Evolutionary conservation across 805 yeast species (phyloP).

Genomic region (Wickerhamiella siamensis): DNA sequence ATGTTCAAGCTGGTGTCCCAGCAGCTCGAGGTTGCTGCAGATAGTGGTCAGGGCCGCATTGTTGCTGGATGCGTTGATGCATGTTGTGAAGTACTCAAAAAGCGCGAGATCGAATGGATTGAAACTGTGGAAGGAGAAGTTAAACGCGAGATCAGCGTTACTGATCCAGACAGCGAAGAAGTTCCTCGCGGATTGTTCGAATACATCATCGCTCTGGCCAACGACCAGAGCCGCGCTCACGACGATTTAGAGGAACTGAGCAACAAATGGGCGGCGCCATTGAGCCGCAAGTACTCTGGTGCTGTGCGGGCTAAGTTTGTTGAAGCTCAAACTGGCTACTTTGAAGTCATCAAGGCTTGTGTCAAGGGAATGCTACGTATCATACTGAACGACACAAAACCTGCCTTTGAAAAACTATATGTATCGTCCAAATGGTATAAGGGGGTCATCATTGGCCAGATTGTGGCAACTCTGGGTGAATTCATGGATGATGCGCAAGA

Average conservation of each 20-base stretch:
- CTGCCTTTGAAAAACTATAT: slow-evolving; percentile 47
- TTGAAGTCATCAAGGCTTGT: slow-evolving; percentile 54
- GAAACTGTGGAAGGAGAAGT: slow-evolving; percentile 33
- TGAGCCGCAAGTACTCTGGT: slow-evolving; percentile 46
- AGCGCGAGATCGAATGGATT: slow-evolving; percentile 53
- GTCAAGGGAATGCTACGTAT: slow-evolving; percentile 42
- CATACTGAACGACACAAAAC: slow-evolving; percentile 56
- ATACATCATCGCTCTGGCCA: slow-evolving; percentile 68
- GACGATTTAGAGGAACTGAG: slow-evolving; percentile 58
- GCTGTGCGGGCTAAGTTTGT: slow-evolving; percentile 45
- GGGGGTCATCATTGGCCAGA: slow-evolving; percentile 40
- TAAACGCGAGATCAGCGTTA: slow-evolving; percentile 22
- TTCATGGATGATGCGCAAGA: slow-evolving; percentile 51
- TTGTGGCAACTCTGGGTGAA: slow-evolving; percentile 61
- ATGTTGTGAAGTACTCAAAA: slow-evolving; percentile 45
- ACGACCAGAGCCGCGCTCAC: slow-evolving; percentile 65
- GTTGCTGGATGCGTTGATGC: slow-evolving; percentile 64
- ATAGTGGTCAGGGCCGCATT: slow-evolving; percentile 66
- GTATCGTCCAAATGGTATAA: slow-evolving; percentile 54
- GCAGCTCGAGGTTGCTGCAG: slow-evolving; percentile 78
- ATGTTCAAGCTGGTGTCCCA: slow-evolving; percentile 76
- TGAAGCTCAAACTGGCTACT: slow-evolving; percentile 64
- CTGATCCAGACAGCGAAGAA: slow-evolving; percentile 28
- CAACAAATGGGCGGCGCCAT: slow-evolving; percentile 47
- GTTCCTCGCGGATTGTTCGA: slow-evolving; percentile 69